Percentiles rank a stretch among this genome's conserved stretches.
Evolutionary conservation across 2,329 filamentous ascomycete species (phyloP).

Genomic region (Bipolaris victoriae): DNA sequence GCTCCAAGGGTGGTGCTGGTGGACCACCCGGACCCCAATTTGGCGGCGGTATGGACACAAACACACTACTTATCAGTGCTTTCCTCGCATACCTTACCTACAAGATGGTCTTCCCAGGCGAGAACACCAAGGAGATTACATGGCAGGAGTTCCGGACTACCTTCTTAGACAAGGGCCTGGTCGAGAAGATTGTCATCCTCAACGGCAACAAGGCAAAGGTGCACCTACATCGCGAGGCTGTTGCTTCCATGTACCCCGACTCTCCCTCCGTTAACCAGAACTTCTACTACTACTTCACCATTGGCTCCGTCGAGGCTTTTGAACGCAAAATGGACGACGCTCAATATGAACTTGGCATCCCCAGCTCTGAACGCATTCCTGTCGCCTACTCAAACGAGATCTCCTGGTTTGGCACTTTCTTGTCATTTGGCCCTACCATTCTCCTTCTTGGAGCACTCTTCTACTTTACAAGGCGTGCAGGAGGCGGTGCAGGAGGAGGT

Average conservation of each 20-base stretch:
- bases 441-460: conserved; percentile 83
- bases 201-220: conserved; percentile 80
- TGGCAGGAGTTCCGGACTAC: conserved; percentile 96
- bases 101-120: conserved; percentile 68
- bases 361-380: conserved; percentile 85
- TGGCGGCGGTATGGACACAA: conserved; percentile 57
- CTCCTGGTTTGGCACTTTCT: conserved; percentile 71
- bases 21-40: conserved; percentile 18
- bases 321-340: conserved; percentile 87
- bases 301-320: conserved; percentile 92
- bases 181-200: conserved; percentile 87
- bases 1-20: conserved; percentile 36
- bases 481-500: conserved; percentile 63
- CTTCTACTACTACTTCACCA: conserved; percentile 91
- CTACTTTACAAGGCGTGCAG: conserved; percentile 78
- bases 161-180: conserved; percentile 93
- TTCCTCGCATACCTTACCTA: conserved; percentile 66
- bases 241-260: conserved; percentile 75
- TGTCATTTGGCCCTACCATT: conserved; percentile 86
- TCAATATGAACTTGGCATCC: conserved; percentile 85
- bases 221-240: conserved; percentile 76
- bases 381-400: conserved; percentile 85
- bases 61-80: conserved; percentile 62
- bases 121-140: conserved; percentile 80
- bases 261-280: conserved; percentile 70